Percentiles rank a stretch among this genome's conserved stretches.
Evolutionary conservation across 352 stramenopile species (phyloP).

Genomic region (Phytopythium aichiense): DNA sequence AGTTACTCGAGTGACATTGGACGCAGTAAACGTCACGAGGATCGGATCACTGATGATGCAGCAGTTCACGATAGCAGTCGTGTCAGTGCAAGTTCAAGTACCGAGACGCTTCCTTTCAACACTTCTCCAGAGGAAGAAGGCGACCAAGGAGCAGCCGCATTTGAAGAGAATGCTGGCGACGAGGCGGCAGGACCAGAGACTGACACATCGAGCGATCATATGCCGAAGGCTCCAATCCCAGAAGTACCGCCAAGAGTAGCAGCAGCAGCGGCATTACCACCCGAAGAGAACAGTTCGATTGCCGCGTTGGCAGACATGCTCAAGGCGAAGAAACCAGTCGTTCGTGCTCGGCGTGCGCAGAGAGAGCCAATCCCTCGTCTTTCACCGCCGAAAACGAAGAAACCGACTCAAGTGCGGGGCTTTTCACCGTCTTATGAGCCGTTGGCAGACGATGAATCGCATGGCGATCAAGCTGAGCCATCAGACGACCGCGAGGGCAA

Average conservation of each 20-base stretch:
- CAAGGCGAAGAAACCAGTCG: not conserved
- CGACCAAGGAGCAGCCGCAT: conserved; percentile 15
- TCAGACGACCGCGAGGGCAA: conserved; percentile 5
- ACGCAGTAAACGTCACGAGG: not conserved
- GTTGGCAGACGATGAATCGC: not conserved
- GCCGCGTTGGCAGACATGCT: not conserved
- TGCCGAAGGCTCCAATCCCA: not conserved
- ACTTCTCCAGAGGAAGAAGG: conserved; percentile 5
- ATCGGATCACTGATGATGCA: not conserved
- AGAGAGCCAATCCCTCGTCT: not conserved
- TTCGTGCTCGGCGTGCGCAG: not conserved
- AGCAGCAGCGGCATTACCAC: not conserved
- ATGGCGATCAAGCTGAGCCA: not conserved
- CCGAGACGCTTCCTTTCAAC: not conserved
- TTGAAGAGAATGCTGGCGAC: conserved; percentile 28
- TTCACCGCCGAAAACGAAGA: not conserved
- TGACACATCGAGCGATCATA: not conserved
- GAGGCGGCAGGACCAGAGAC: conserved; percentile 21
- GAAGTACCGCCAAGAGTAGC: not conserved
- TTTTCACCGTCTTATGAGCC: conserved; percentile 1
- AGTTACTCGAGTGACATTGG: not conserved
- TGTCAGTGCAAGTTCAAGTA: not conserved
- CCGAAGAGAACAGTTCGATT: not conserved
- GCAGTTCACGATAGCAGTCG: not conserved
- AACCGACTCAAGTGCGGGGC: not conserved